Evolutionary conservation across 2,329 filamentous ascomycete genomes (phyloP).

Genomic region (Fusarium sororula): DNA sequence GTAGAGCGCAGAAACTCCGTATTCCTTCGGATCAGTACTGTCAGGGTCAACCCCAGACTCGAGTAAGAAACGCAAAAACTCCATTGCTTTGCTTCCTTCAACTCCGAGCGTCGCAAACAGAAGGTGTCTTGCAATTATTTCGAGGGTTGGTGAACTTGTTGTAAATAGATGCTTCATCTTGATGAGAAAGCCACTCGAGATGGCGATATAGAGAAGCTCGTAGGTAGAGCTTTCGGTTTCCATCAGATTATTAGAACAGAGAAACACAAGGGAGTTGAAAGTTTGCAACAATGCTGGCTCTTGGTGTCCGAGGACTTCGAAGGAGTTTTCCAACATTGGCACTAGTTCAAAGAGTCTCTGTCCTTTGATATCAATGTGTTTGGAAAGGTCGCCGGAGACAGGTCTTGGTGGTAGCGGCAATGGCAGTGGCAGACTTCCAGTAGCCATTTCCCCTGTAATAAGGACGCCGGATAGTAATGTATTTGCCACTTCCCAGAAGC

Average conservation of each 20-base stretch:
- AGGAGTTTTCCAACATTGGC: background rate
- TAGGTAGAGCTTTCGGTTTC: rapidly evolving
- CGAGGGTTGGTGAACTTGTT: rapidly evolving
- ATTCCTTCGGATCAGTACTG: rapidly evolving
- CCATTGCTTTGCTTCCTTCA: rapidly evolving
- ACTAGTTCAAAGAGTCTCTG: background rate
- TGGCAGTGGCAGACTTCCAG: rapidly evolving
- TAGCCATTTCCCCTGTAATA: rapidly evolving
- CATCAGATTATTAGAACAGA: background rate
- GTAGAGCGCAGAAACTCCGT: rapidly evolving
- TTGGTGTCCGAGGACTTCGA: rapidly evolving
- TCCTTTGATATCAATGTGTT: rapidly evolving
- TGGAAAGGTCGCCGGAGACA: rapidly evolving
- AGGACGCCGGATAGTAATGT: rapidly evolving
- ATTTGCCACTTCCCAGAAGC: rapidly evolving
- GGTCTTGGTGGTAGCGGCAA: rapidly evolving
- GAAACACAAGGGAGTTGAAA: background rate
- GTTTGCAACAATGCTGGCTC: background rate
- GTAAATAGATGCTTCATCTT: background rate
- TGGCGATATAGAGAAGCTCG: rapidly evolving
- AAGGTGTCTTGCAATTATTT: background rate
- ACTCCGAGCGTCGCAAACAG: rapidly evolving
- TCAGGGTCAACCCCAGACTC: background rate
- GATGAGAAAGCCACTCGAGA: background rate
- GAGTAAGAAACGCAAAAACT: rapidly evolving